phyloP scores from a whole-genome alignment of 805 yeast species.

The Brettanomyces sp. region DNA sequence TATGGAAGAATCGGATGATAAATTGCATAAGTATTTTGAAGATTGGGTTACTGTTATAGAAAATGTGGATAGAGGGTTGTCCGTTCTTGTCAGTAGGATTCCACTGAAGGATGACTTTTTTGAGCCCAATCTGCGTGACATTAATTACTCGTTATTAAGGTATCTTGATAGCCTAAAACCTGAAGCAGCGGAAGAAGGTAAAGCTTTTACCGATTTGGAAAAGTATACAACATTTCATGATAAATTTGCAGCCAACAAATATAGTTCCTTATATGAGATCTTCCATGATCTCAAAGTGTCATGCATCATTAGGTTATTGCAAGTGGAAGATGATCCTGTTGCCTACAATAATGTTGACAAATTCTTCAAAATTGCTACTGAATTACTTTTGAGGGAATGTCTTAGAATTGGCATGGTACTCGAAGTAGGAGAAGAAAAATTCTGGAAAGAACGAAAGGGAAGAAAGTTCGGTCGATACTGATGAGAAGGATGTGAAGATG shows the following conservation, averaged over 20 bases:
- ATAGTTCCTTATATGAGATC: conserved; percentile 42
- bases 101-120: conserved; percentile 33
- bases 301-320: conserved; percentile 36
- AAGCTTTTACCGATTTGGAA: conserved; percentile 1
- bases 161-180: conserved; percentile 26
- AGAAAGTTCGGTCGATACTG: neutral
- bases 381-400: conserved; percentile 54
- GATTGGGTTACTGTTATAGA: conserved; percentile 16
- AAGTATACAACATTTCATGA: conserved; percentile 30
- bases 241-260: conserved; percentile 30
- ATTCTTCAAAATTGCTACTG: conserved; percentile 54
- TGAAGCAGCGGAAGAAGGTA: conserved; percentile 1
- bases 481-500: conserved; percentile 8
- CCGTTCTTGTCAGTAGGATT: conserved; percentile 17
- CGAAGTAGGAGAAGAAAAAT: neutral
- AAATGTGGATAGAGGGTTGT: conserved; percentile 13
- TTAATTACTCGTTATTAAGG: conserved; percentile 33
- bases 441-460: conserved; percentile 7
- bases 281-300: conserved; percentile 62
- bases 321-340: conserved; percentile 38
- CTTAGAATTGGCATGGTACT: neutral
- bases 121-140: conserved; percentile 34
- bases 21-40: conserved; percentile 8
- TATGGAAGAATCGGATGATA: conserved; percentile 3
- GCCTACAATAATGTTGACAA: conserved; percentile 47